Conservation (phyloP, 352 stramenopile genomes). For the Pythium apleroticum region DNA sequence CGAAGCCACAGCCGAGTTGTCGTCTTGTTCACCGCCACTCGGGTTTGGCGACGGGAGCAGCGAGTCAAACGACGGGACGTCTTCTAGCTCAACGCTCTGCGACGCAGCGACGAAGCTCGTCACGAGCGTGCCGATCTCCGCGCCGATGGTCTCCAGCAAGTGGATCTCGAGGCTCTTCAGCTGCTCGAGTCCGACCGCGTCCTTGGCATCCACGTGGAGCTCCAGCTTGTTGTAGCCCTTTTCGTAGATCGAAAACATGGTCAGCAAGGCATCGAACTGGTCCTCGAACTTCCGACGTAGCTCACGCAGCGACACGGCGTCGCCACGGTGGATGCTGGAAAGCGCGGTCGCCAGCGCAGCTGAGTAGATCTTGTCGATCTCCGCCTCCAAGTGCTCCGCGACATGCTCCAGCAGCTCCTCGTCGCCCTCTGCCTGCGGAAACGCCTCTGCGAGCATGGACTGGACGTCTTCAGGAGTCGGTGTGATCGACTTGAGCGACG, state of each 20-base stretch:
- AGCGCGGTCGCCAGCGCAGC: conserved; percentile 46
- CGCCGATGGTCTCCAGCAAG: conserved; percentile 48
- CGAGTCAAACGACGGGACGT: conserved; percentile 36
- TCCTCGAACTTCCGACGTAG: conserved; percentile 76
- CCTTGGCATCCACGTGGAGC: conserved; percentile 54
- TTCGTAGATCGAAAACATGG: conserved; percentile 50
- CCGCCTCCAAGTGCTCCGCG: conserved; percentile 39
- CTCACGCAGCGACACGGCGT: conserved; percentile 69
- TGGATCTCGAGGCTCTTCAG: conserved; percentile 54
- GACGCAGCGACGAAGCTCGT: conserved; percentile 69
- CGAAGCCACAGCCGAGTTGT: conserved; percentile 8
- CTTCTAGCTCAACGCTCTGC: conserved; percentile 60
- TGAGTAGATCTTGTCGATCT: conserved; percentile 55
- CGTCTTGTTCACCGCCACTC: conserved; percentile 2
- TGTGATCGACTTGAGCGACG: conserved; percentile 40
- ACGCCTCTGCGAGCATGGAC: conserved; percentile 48
- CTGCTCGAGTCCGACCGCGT: conserved; percentile 38
- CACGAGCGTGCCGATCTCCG: conserved; percentile 51
- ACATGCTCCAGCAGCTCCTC: conserved; percentile 68
- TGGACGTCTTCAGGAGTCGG: conserved; percentile 45
- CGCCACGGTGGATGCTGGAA: conserved; percentile 67
- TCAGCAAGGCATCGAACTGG: conserved; percentile 61
- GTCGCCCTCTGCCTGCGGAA: conserved; percentile 56
- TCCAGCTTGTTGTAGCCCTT: conserved; percentile 75
- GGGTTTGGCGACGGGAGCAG: conserved; percentile 12